Percentiles rank a stretch among this genome's conserved stretches.
Evolutionary conservation across 768 basidiomycete genomes (phyloP).

Genomic region (Tephrocybe rancida): DNA sequence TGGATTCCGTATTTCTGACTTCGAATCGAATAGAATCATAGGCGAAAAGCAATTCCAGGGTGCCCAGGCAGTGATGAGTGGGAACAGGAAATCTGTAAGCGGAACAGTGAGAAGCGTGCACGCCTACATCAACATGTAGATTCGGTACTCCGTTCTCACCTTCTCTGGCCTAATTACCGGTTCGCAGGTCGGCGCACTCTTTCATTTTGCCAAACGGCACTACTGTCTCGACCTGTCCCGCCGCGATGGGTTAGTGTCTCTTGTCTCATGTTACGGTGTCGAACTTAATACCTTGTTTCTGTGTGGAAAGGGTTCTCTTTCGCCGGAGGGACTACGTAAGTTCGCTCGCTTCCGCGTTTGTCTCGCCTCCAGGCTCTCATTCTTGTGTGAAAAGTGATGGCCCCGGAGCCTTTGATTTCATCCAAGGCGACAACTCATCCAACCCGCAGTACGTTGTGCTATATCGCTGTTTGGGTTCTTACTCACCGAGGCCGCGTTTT

Average conservation of each 20-base stretch:
- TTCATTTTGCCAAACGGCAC: conserved; percentile 72
- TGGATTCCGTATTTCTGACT: conserved; percentile 74
- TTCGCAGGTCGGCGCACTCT: conserved; percentile 57
- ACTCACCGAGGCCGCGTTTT: conserved; percentile 1
- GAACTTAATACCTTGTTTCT: conserved; percentile 4
- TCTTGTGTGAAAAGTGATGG: conserved; percentile 56
- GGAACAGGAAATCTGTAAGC: conserved; percentile 44
- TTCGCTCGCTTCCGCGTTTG: conserved; percentile 9
- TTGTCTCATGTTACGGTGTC: neutral
- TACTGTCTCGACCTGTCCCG: conserved; percentile 70
- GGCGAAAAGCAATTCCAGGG: conserved; percentile 71
- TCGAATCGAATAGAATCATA: conserved; percentile 75
- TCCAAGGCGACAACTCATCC: conserved; percentile 72
- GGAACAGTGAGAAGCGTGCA: conserved; percentile 76
- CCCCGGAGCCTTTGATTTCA: conserved; percentile 77
- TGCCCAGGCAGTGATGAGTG: conserved; percentile 64
- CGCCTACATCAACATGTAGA: conserved; percentile 69
- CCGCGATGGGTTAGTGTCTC: conserved; percentile 63
- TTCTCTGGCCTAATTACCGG: neutral
- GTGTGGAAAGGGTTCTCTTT: conserved; percentile 61
- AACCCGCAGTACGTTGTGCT: conserved; percentile 46
- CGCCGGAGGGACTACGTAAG: conserved; percentile 81
- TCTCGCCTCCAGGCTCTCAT: neutral
- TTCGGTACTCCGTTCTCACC: neutral
- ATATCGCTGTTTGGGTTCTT: neutral